These are phyloP conservation scores for Penicillium sp. DNA, from an alignment of 2,329 filamentous ascomycete species.

Conservation along the genomic window DNA sequence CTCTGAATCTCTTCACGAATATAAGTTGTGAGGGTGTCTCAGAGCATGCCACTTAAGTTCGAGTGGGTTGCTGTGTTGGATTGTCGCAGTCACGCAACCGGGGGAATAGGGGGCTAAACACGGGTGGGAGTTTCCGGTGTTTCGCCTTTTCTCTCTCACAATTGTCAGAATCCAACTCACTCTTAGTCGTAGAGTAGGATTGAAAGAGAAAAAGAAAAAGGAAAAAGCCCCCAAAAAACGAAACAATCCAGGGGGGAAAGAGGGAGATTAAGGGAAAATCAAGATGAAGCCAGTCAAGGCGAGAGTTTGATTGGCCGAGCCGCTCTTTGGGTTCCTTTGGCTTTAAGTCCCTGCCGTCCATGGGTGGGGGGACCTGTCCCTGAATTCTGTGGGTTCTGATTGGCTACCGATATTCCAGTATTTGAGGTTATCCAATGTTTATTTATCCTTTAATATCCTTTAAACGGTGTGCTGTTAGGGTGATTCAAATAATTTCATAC, in stretches of 20 bases:
- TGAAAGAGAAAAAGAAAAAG: background rate
- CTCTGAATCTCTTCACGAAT: background rate
- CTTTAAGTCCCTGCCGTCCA: background rate
- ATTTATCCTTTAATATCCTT: background rate
- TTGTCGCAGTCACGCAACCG: conserved; percentile 7
- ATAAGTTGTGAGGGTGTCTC: background rate
- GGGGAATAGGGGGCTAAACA: conserved; percentile 13
- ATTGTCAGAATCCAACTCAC: background rate
- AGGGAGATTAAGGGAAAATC: conserved; percentile 6
- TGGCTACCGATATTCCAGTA: background rate
- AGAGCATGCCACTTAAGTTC: conserved; percentile 2
- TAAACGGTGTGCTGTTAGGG: background rate
- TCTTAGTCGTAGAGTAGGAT: conserved; percentile 3
- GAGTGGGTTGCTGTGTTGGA: conserved; percentile 1
- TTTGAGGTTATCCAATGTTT: background rate
- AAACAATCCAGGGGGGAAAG: background rate
- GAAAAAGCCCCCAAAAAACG: background rate
- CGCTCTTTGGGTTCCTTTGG: conserved; percentile 6
- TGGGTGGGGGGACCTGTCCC: background rate
- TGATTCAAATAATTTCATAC: background rate
- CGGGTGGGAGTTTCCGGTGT: background rate
- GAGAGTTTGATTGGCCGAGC: conserved; percentile 12
- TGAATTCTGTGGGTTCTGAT: background rate
- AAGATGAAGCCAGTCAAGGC: conserved; percentile 12
- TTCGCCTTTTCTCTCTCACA: background rate